Evolutionary conservation across 164 flowering plant genomes (phyloP).

Genomic region (Magnolia kwangsiensis): DNA sequence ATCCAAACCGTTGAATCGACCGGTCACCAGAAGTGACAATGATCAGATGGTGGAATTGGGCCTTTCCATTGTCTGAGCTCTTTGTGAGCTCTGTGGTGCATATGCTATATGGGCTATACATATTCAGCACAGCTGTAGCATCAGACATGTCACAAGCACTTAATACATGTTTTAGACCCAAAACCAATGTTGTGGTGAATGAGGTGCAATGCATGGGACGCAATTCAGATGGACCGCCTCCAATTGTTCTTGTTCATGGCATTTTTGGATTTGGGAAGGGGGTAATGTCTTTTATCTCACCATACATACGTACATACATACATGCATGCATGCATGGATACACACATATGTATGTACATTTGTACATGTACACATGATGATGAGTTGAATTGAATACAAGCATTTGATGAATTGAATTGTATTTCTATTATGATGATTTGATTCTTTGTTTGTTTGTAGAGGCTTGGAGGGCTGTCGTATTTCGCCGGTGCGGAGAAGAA

Average conservation of each 20-base stretch:
- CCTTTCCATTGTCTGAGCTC: slow-evolving; percentile 61
- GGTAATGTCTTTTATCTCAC: slow-evolving; percentile 32
- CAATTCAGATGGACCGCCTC: slow-evolving; percentile 48
- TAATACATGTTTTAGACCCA: slow-evolving; percentile 47
- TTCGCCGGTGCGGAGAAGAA: slow-evolving; percentile 99
- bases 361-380: too few species aligned
- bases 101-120: slow-evolving; percentile 80
- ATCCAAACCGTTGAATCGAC: neutral
- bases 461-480: slow-evolving; percentile 86
- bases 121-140: slow-evolving; percentile 87
- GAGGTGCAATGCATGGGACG: neutral
- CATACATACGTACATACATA: neutral
- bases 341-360: neutral
- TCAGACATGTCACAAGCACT: slow-evolving; percentile 63
- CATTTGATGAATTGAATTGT: neutral
- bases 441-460: slow-evolving; percentile 35
- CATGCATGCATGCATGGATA: neutral
- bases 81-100: slow-evolving; percentile 74
- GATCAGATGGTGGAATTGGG: slow-evolving; percentile 42
- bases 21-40: neutral
- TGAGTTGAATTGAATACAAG: too few species aligned
- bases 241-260: slow-evolving; percentile 95
- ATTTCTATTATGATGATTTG: neutral
- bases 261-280: slow-evolving; percentile 99
- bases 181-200: slow-evolving; percentile 14